Evolutionary conservation across 805 yeast species (phyloP).

Genomic region (Saitoella complicata): DNA sequence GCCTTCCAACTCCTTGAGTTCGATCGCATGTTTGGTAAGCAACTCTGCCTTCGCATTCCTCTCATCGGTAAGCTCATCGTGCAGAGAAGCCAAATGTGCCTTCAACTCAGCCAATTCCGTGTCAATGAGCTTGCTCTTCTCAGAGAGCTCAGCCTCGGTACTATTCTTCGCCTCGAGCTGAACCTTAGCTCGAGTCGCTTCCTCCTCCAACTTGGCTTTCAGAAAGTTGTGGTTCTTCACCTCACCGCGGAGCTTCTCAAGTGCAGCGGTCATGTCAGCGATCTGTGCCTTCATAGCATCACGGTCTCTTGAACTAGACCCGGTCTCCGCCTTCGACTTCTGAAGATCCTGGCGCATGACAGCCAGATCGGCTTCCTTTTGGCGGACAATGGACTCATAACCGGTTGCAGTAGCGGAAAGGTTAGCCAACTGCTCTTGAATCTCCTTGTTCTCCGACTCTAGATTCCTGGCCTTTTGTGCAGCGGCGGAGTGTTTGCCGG

Average conservation of each 20-base stretch:
- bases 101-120: conserved; percentile 3
- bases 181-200: background rate
- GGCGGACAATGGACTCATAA: conserved; percentile 21
- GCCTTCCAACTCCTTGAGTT: too few species aligned
- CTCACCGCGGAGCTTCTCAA: conserved; percentile 2
- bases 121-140: too few species aligned
- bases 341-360: conserved; percentile 6
- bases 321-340: background rate
- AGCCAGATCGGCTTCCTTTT: conserved; percentile 18
- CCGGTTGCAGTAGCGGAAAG: conserved; percentile 25
- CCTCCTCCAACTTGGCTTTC: conserved; percentile 5
- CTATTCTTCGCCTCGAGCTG: conserved; percentile 16
- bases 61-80: too few species aligned
- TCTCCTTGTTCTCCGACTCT: conserved; percentile 28
- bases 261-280: background rate
- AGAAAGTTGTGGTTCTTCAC: conserved; percentile 2
- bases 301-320: background rate
- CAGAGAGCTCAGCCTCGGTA: conserved; percentile 8
- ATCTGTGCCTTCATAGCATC: background rate
- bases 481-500: too few species aligned
- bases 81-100: conserved; percentile 1
- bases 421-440: conserved; percentile 26
- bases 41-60: too few species aligned
- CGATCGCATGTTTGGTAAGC: too few species aligned
- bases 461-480: too few species aligned